A percentile compares a stretch with the other conserved stretches of the same genome.
These are phyloP conservation scores for Piper betle DNA, from an alignment of 164 flowering plant species.

Conservation along the genomic window DNA sequence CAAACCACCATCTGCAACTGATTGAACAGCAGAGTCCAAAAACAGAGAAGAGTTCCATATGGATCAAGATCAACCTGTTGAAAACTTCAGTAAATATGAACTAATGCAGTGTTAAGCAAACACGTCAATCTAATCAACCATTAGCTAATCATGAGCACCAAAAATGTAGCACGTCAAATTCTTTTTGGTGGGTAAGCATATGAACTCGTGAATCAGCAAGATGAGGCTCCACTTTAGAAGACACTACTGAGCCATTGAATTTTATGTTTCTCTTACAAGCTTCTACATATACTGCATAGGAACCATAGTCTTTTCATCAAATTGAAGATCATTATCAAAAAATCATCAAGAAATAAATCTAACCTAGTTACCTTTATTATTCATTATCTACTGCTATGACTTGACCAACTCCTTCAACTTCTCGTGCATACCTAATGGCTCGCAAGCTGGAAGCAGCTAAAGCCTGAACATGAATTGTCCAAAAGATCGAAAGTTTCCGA, in stretches of 20 bases:
- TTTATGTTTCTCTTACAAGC: constrained; percentile 87
- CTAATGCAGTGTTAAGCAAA: not conserved
- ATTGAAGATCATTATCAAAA: not conserved
- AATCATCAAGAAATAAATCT: not conserved
- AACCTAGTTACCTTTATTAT: constrained; percentile 48
- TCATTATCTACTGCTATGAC: constrained; percentile 94
- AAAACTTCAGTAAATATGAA: not conserved
- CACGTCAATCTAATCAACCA: not conserved
- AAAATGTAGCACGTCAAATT: constrained; percentile 77
- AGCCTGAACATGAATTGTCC: constrained; percentile 36
- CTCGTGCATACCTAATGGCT: constrained; percentile 90
- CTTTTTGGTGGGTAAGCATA: constrained; percentile 91
- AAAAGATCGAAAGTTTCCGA: no score
- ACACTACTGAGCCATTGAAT: constrained; percentile 85
- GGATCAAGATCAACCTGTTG: constrained; percentile 99
- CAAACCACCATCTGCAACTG: no score
- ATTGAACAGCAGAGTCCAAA: constrained; percentile 62
- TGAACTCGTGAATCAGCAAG: constrained; percentile 88
- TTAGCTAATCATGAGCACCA: not conserved
- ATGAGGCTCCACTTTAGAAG: constrained; percentile 78
- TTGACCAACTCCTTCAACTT: constrained; percentile 84
- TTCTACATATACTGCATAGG: constrained; percentile 67
- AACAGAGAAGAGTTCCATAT: constrained; percentile 91
- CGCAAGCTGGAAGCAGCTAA: constrained; percentile 96
- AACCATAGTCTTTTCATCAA: constrained; percentile 1